Evolutionary conservation across 2,329 filamentous ascomycete species (phyloP).

Genomic region (Acrodontium crateriforme): DNA sequence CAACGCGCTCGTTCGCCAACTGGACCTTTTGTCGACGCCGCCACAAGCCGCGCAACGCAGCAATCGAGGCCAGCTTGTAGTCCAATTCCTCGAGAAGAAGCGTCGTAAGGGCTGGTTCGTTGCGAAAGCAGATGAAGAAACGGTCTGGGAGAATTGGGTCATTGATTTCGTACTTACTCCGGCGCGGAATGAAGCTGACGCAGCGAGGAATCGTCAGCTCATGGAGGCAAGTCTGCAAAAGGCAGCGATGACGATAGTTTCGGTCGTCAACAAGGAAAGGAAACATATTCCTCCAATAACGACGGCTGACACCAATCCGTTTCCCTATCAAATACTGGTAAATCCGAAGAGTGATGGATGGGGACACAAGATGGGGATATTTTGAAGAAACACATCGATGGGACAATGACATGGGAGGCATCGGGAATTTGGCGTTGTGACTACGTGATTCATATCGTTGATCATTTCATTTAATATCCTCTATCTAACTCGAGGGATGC

Average conservation of each 20-base stretch:
- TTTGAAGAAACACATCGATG: too few relatives aligned
- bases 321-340: conserved; percentile 84
- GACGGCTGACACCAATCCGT: conserved; percentile 80
- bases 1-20: conserved; percentile 61
- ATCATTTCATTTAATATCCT: too few relatives aligned
- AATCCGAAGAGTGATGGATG: conserved; percentile 42
- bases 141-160: conserved; percentile 95
- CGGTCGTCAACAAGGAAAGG: conserved; percentile 74
- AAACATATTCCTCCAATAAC: conserved; percentile 96
- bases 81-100: conserved; percentile 92
- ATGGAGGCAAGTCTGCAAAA: conserved; percentile 85
- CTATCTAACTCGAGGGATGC: too few relatives aligned
- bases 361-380: conserved; percentile 2
- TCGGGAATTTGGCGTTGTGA: too few relatives aligned
- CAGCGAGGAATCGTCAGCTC: conserved; percentile 72
- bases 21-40: conserved; percentile 34
- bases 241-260: conserved; percentile 79
- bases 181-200: conserved; percentile 74
- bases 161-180: conserved; percentile 87
- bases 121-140: conserved; percentile 70
- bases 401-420: too few relatives aligned
- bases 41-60: conserved; percentile 24
- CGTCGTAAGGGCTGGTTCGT: conserved; percentile 66
- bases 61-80: conserved; percentile 60
- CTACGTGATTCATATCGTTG: too few relatives aligned